These are phyloP conservation scores for Leucogyrophana mollusca DNA, from an alignment of 768 basidiomycete genomes.

Conservation along the genomic window DNA sequence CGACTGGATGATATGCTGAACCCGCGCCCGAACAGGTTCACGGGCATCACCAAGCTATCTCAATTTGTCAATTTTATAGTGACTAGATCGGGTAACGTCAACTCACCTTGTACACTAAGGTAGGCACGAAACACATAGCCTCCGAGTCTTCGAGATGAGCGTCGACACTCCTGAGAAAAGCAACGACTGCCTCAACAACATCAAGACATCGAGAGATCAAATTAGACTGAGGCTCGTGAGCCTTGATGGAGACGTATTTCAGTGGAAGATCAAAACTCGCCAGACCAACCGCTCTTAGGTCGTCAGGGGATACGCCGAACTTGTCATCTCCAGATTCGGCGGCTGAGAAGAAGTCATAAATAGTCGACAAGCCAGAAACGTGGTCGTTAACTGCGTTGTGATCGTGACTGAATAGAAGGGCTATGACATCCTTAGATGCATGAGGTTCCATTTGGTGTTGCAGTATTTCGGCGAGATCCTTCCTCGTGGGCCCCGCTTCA, in stretches of 20 bases:
- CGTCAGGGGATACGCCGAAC: conserved; percentile 41
- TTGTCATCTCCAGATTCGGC: conserved; percentile 57
- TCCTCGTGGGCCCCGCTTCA: conserved; percentile 78
- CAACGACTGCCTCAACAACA: conserved; percentile 73
- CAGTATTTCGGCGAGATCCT: conserved; percentile 83
- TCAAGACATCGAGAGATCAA: conserved; percentile 87
- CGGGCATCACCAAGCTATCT: conserved; percentile 88
- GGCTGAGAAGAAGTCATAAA: conserved; percentile 74
- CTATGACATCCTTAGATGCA: conserved; percentile 70
- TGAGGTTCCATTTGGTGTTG: conserved; percentile 91
- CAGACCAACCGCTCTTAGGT: conserved; percentile 62
- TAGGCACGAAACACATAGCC: conserved; percentile 84
- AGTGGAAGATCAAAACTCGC: conserved; percentile 89
- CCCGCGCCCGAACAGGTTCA: conserved; percentile 75
- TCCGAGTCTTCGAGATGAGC: conserved; percentile 86
- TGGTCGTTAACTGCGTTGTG: conserved; percentile 95
- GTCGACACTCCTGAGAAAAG: conserved; percentile 68
- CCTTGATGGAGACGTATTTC: conserved; percentile 91
- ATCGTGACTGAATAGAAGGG: conserved; percentile 89
- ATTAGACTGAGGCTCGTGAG: conserved; percentile 90
- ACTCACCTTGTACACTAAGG: conserved; percentile 82
- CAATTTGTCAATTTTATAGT: conserved; percentile 4
- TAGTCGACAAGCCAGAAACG: conserved; percentile 67
- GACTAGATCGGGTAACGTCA: neutral
- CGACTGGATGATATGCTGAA: conserved; percentile 81